A percentile compares a stretch with the other conserved stretches of the same genome.
These are phyloP conservation scores for Ormosia emarginata DNA, from an alignment of 306 rosid species.

Conservation along the genomic window DNA sequence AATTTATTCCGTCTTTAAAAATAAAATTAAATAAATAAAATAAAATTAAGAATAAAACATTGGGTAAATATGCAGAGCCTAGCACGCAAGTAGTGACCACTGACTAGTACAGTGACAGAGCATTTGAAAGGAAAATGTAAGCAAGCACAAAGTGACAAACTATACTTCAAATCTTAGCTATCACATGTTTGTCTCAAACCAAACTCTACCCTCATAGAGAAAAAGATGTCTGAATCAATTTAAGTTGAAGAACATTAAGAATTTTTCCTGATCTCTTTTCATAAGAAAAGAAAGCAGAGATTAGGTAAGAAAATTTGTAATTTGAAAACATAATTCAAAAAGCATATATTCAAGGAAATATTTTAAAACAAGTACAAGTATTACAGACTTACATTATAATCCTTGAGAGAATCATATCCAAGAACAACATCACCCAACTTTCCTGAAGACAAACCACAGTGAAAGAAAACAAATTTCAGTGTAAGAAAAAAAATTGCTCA, in stretches of 20 bases:
- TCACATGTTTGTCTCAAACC: neutral
- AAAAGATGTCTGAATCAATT: neutral
- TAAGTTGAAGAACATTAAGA: neutral
- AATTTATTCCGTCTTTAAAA: too few species aligned
- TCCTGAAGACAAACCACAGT: conserved; percentile 36
- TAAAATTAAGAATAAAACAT: neutral
- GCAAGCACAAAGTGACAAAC: neutral
- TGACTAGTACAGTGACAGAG: neutral
- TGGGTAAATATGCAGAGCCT: neutral
- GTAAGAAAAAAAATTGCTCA: neutral
- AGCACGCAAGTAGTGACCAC: neutral
- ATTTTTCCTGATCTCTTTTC: neutral
- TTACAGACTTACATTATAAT: conserved; percentile 43
- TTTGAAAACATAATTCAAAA: neutral
- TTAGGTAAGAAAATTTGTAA: neutral
- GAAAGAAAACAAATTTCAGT: neutral
- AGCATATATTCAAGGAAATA: neutral
- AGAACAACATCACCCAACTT: conserved; percentile 71
- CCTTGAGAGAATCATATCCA: conserved; percentile 58
- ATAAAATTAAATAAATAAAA: neutral
- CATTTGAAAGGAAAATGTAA: neutral
- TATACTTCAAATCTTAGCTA: neutral
- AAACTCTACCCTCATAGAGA: too few species aligned
- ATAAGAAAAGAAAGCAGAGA: neutral
- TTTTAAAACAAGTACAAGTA: neutral